A percentile compares a stretch with the other conserved stretches of the same genome.
Conservation (phyloP, 805 yeast genomes). For the Barnettozyma populi region DNA sequence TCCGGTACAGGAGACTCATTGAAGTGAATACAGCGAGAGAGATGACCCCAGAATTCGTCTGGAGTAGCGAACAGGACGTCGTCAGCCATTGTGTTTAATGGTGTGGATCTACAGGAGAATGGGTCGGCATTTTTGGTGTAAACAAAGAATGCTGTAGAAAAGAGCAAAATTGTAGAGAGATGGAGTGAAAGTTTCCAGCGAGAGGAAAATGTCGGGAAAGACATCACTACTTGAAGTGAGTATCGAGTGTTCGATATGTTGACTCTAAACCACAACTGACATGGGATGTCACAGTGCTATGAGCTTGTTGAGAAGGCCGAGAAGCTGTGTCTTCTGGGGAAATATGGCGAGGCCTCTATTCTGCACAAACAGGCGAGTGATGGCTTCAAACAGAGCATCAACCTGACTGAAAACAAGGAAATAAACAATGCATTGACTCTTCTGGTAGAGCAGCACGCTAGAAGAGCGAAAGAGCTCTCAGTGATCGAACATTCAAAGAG, state of each 20-base stretch:
- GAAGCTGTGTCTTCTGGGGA: conserved; percentile 36
- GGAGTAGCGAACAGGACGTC: conserved; percentile 16
- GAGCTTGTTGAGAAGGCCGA: conserved; percentile 51
- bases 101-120: too few relatives aligned
- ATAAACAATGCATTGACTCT: conserved; percentile 26
- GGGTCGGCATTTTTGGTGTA: too few relatives aligned
- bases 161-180: background rate
- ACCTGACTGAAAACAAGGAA: conserved; percentile 23
- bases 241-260: background rate
- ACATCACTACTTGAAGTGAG: background rate
- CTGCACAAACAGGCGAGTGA: conserved; percentile 34
- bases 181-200: background rate
- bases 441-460: conserved; percentile 25
- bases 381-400: conserved; percentile 26
- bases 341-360: conserved; percentile 35
- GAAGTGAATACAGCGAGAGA: conserved; percentile 9
- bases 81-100: conserved; percentile 12
- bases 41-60: conserved; percentile 19
- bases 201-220: background rate
- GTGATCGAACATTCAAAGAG: conserved; percentile 6
- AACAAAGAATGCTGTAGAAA: background rate
- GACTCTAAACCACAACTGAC: background rate
- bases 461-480: conserved; percentile 28
- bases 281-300: conserved; percentile 24
- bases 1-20: conserved; percentile 6